Conservation (phyloP, 2,329 filamentous ascomycete species). For the Fusarium protoensiforme region DNA sequence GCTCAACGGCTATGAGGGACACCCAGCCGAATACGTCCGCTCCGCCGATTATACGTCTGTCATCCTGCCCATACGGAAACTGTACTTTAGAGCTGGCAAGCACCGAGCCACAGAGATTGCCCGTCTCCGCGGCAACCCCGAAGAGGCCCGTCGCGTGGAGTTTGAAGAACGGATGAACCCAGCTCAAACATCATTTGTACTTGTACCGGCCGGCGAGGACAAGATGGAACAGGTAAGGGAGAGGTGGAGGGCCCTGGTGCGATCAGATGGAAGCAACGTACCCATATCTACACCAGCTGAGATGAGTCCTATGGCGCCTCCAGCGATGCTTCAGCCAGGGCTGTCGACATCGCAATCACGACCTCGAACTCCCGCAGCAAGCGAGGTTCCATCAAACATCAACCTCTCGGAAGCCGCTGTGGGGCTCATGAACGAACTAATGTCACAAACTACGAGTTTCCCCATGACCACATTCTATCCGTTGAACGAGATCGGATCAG, state of each 20-base stretch:
- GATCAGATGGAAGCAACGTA: conserved; percentile 42
- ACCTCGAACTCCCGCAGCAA: conserved; percentile 29
- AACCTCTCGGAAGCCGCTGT: conserved; percentile 45
- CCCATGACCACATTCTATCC: conserved; percentile 38
- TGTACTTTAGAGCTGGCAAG: conserved; percentile 63
- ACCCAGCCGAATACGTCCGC: conserved; percentile 57
- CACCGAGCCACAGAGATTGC: conserved; percentile 63
- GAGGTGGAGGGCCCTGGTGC: conserved; percentile 63
- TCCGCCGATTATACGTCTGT: conserved; percentile 60
- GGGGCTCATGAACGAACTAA: conserved; percentile 41
- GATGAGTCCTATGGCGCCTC: conserved; percentile 17
- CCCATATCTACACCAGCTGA: conserved; percentile 24
- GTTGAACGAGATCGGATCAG: conserved; percentile 31
- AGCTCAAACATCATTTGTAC: conserved; percentile 59
- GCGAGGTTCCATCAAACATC: conserved; percentile 32
- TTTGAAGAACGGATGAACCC: conserved; percentile 58
- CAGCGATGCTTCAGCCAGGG: conserved; percentile 25
- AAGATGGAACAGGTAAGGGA: conserved; percentile 58
- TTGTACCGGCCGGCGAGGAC: conserved; percentile 58
- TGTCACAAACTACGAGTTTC: conserved; percentile 21
- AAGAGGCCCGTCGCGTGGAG: conserved; percentile 62
- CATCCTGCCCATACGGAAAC: conserved; percentile 64
- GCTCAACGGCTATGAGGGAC: conserved; percentile 51
- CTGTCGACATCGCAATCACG: conserved; percentile 24
- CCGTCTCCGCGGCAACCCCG: conserved; percentile 59